phyloP scores from a whole-genome alignment of 495 filamentous ascomycete species.

The Talaromyces nanjingensis region DNA sequence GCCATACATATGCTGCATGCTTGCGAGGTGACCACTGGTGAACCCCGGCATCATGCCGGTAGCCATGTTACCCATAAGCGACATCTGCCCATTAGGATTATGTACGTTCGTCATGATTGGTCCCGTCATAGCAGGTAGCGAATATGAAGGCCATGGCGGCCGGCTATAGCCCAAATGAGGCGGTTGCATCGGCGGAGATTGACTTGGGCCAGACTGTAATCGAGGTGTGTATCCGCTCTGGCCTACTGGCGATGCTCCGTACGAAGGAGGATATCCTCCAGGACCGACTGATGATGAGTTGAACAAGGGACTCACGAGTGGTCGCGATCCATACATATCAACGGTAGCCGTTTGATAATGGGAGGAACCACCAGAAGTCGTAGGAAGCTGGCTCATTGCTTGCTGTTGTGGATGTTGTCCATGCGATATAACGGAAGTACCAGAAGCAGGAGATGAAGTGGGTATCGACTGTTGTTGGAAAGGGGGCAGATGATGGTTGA shows the following conservation, averaged over 20 bases:
- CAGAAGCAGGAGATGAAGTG: slow-evolving; percentile 32
- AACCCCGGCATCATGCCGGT: slow-evolving; percentile 38
- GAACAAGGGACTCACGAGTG: slow-evolving; percentile 51
- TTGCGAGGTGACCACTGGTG: slow-evolving; percentile 51
- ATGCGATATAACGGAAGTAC: slow-evolving; percentile 15
- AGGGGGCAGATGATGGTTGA: slow-evolving; percentile 48
- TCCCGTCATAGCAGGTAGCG: slow-evolving; percentile 53
- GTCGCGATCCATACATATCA: slow-evolving; percentile 55
- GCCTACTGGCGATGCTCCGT: slow-evolving; percentile 45
- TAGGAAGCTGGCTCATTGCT: slow-evolving; percentile 26
- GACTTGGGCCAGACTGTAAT: slow-evolving; percentile 36
- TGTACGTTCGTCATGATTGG: slow-evolving; percentile 75
- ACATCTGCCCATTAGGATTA: slow-evolving; percentile 61
- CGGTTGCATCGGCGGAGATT: slow-evolving; percentile 41
- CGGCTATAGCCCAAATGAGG: slow-evolving; percentile 34
- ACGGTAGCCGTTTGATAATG: slow-evolving; percentile 49
- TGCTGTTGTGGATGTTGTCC: slow-evolving; percentile 30
- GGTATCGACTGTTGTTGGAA: slow-evolving; percentile 47
- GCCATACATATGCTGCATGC: slow-evolving; percentile 49
- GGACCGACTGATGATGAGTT: slow-evolving; percentile 55
- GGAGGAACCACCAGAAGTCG: slow-evolving; percentile 51
- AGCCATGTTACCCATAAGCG: slow-evolving; percentile 59
- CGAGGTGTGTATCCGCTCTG: slow-evolving; percentile 38
- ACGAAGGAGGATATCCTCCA: slow-evolving; percentile 45
- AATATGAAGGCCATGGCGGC: slow-evolving; percentile 50